Conservation (phyloP, 805 yeast genomes). For the Candida vaughaniae region DNA sequence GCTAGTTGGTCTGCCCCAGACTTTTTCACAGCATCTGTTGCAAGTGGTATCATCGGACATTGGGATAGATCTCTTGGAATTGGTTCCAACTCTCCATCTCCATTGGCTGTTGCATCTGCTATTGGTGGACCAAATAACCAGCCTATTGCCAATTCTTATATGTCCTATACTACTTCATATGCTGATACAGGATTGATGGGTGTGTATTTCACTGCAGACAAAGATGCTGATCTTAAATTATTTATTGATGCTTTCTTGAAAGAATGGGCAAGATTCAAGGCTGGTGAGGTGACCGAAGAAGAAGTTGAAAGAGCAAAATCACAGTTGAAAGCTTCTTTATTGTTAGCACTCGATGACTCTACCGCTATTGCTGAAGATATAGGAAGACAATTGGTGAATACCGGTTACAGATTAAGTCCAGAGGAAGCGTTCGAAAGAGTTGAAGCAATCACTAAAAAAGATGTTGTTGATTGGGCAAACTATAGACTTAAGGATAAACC, state of each 20-base stretch:
- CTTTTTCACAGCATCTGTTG: constrained; percentile 90
- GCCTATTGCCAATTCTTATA: constrained; percentile 86
- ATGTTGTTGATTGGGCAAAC: constrained; percentile 86
- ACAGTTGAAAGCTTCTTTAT: constrained; percentile 87
- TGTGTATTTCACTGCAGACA: constrained; percentile 84
- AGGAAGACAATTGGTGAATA: constrained; percentile 94
- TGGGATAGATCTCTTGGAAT: constrained; percentile 94
- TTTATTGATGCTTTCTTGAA: constrained; percentile 72
- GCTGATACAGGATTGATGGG: constrained; percentile 99
- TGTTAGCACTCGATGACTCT: constrained; percentile 88
- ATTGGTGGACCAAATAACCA: constrained; percentile 54
- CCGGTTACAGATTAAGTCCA: constrained; percentile 76
- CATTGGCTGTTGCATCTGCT: constrained; percentile 68
- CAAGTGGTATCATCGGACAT: constrained; percentile 94
- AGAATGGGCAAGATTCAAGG: constrained; percentile 87
- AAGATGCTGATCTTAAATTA: constrained; percentile 59
- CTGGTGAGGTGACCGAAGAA: constrained; percentile 72
- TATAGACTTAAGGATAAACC: constrained; percentile 75
- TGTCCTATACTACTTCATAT: constrained; percentile 96
- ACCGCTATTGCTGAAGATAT: constrained; percentile 97
- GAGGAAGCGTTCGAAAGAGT: constrained; percentile 75
- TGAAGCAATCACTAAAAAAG: constrained; percentile 72
- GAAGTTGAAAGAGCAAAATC: constrained; percentile 95
- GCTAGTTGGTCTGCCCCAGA: constrained; percentile 97
- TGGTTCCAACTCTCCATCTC: constrained; percentile 82